Conservation (phyloP, 768 basidiomycete genomes). For the Astraeus odoratus region DNA sequence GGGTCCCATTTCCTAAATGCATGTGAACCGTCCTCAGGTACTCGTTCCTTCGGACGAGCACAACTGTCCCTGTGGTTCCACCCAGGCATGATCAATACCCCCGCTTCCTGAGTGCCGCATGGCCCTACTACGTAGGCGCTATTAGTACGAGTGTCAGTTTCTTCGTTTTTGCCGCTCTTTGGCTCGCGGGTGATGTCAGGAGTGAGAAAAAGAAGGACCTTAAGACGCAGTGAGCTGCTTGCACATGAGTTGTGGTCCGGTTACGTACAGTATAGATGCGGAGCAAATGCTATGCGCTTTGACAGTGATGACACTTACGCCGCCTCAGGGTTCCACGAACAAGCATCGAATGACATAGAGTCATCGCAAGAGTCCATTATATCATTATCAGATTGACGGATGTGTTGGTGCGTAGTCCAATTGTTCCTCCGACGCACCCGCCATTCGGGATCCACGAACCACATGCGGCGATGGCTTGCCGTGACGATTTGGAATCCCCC, state of each 20-base stretch:
- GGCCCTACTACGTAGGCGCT: conserved; percentile 92
- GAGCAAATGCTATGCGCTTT: background rate
- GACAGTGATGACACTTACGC: too few species aligned
- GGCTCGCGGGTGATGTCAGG: conserved; percentile 78
- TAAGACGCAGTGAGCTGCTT: conserved; percentile 22
- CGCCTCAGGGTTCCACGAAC: too few species aligned
- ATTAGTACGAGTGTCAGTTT: conserved; percentile 85
- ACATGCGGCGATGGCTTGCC: too few species aligned
- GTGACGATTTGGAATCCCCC: too few species aligned
- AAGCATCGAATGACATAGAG: too few species aligned
- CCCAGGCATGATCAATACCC: conserved; percentile 94
- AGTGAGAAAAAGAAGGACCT: conserved; percentile 46
- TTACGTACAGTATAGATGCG: background rate
- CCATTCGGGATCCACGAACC: too few species aligned
- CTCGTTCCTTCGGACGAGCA: conserved; percentile 66
- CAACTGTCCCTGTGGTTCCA: conserved; percentile 83
- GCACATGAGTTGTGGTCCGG: background rate
- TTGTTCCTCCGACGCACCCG: too few species aligned
- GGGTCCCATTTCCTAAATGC: too few species aligned
- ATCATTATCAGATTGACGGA: too few species aligned
- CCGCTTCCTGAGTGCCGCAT: conserved; percentile 90
- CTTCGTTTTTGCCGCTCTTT: conserved; percentile 78
- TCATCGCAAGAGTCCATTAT: too few species aligned
- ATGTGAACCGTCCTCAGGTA: conserved; percentile 37
- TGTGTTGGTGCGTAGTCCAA: too few species aligned